Percentiles rank a stretch among this genome's conserved stretches.
Conservation (phyloP, 306 rosid genomes). For the Comarum palustre region DNA sequence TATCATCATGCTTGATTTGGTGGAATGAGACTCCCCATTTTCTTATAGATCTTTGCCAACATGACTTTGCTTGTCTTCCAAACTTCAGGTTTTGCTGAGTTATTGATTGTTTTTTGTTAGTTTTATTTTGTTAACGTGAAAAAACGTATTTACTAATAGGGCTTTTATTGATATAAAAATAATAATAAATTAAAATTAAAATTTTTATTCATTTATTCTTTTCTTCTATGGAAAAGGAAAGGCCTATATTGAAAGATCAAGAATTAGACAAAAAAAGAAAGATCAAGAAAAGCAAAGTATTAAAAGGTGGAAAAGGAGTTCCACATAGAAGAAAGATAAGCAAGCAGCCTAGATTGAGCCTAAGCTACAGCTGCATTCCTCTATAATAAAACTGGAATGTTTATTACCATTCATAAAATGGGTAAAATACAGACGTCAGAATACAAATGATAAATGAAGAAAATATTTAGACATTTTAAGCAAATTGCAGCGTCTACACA, state of each 20-base stretch:
- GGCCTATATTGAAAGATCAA: neutral
- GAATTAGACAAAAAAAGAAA: too few relatives aligned
- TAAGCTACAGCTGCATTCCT: neutral
- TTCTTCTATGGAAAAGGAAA: neutral
- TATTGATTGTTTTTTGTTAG: too few relatives aligned
- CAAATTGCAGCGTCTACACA: conserved; percentile 17
- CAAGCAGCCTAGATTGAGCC: neutral
- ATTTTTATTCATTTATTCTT: too few relatives aligned
- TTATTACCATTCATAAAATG: neutral
- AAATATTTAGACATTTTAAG: neutral
- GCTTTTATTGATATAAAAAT: too few relatives aligned
- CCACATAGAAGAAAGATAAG: neutral
- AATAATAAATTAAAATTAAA: too few relatives aligned
- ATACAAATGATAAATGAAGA: neutral
- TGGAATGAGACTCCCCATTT: too few relatives aligned
- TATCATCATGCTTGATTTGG: too few relatives aligned
- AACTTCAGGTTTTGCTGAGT: too few relatives aligned
- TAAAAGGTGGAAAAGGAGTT: neutral
- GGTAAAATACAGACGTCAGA: neutral
- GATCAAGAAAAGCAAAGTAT: neutral
- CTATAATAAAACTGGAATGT: neutral
- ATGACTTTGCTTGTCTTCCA: too few relatives aligned
- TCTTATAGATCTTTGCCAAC: too few relatives aligned
- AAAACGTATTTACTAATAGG: too few relatives aligned
- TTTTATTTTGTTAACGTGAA: too few relatives aligned